Evolutionary conservation across 2,329 filamentous ascomycete species (phyloP), one percentile per base, ranked within the genome.

Genomic region (Paraconiothyrium brasiliense): DNA sequence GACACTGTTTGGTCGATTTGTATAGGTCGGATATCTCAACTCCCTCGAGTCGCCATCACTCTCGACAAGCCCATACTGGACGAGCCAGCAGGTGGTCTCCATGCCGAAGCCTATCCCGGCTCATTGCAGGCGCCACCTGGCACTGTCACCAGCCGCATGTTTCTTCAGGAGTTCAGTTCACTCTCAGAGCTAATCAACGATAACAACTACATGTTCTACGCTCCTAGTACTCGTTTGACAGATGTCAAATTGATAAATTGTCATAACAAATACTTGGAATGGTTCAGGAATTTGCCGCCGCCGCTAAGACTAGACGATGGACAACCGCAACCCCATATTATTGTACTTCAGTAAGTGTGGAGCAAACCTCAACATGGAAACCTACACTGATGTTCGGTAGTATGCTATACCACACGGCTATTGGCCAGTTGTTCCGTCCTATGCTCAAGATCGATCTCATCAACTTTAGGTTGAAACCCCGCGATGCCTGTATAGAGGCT

Each of bases 161-260:
- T 82, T 65, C 71, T 80, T 13, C 77, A 81, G 32, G 75, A 89
- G 66, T 89, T 92, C 67, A 90, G 89, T 71, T 87, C 90, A 70
- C 83, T 93, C 54, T 92, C 89, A 64, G 90, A 92, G 76, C 85
- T 93, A 1, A 87, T 92, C 1, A 91, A 92, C 73, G 86, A 90
- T 67, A 90, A 89, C 34, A 82, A 92, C 22, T 90, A 90, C 71
- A 85, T 90, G 43, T 84, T 92, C n/a, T 90, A 92, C 71, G 89
- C 90, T 4, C 90, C 91, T 0, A 87, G 86, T 14, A 84, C 85
- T 58, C 86, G 86, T 5, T 82, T 92, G 48, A 90, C 87, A 0
- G 88, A 88, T 65, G 84, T 85, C 43, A 86, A 87, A 43, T 79
- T 93, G 1, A 80, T 92, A 9, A 84, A 82, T 51, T 86, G 87